Evolutionary conservation across 192 early-diverging fungal species (phyloP).

Genomic region (Coemansia sp.): DNA sequence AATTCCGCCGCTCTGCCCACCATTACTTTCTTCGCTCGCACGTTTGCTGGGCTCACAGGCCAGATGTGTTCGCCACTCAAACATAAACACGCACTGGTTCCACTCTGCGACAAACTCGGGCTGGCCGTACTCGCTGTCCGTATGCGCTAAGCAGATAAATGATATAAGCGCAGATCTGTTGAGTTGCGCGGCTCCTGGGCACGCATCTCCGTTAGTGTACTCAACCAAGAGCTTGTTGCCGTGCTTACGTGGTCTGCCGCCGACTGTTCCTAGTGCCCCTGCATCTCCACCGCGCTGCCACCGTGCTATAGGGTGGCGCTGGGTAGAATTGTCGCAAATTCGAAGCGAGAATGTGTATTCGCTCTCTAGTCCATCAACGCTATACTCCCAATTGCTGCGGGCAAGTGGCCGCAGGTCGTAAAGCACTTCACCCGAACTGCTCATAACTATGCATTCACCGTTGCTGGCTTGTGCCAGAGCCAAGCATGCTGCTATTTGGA

Average conservation of each 20-base stretch:
- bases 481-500: neutral
- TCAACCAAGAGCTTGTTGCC: conserved; percentile 47
- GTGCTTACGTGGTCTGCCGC: conserved; percentile 24
- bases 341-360: conserved; percentile 47
- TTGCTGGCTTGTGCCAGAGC: neutral
- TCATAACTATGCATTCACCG: conserved; percentile 9
- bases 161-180: conserved; percentile 42
- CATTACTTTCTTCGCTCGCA: neutral
- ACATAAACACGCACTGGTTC: conserved; percentile 54
- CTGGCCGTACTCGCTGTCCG: conserved; percentile 19
- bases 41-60: conserved; percentile 34
- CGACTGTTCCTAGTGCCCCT: conserved; percentile 32
- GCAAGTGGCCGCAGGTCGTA: conserved; percentile 51
- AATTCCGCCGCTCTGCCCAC: neutral
- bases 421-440: conserved; percentile 8
- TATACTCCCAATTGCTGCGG: conserved; percentile 13
- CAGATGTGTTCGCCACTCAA: conserved; percentile 58
- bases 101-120: conserved; percentile 55
- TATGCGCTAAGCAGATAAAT: conserved; percentile 45
- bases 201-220: conserved; percentile 49
- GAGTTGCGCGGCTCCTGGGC: conserved; percentile 25
- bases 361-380: conserved; percentile 28
- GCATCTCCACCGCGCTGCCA: conserved; percentile 23
- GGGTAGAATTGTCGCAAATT: conserved; percentile 34
- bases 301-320: conserved; percentile 10